Conservation (phyloP, 352 stramenopile genomes). For the Phytopythium mirpurense region DNA sequence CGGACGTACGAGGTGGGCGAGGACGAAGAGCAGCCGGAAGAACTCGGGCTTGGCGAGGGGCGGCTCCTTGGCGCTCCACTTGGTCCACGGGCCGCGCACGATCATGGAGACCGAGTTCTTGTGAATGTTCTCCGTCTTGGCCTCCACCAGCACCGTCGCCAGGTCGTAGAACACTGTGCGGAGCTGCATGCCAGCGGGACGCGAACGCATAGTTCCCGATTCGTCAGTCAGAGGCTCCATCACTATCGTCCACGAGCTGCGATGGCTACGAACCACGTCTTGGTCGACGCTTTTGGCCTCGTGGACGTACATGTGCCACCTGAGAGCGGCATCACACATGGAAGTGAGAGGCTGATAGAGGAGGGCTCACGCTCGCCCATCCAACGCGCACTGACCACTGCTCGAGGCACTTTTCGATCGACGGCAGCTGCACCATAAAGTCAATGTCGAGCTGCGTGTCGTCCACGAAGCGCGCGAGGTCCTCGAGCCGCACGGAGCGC, state of each 20-base stretch:
- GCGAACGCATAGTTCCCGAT: slow-evolving; percentile 1
- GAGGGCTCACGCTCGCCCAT: too few species aligned
- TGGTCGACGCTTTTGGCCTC: slow-evolving; percentile 38
- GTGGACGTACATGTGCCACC: slow-evolving; percentile 47
- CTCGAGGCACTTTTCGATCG: slow-evolving; percentile 73
- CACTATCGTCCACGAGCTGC: neutral
- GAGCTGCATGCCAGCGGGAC: slow-evolving; percentile 21
- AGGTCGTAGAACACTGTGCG: slow-evolving; percentile 66
- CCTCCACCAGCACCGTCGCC: slow-evolving; percentile 63
- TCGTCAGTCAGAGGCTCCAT: neutral
- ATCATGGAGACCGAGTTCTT: slow-evolving; percentile 82
- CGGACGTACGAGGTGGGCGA: slow-evolving; percentile 56
- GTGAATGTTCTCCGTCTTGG: slow-evolving; percentile 71
- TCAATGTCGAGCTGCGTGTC: slow-evolving; percentile 76
- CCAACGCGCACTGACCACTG: slow-evolving; percentile 36
- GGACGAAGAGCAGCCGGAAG: slow-evolving; percentile 61
- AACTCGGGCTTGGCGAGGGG: slow-evolving; percentile 56
- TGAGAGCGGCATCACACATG: slow-evolving; percentile 4
- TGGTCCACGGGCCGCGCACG: slow-evolving; percentile 57
- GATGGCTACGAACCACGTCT: slow-evolving; percentile 26
- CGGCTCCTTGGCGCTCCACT: slow-evolving; percentile 54
- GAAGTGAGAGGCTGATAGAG: neutral
- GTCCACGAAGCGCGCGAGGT: slow-evolving; percentile 63
- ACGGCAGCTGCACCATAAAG: slow-evolving; percentile 80
- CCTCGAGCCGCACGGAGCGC: slow-evolving; percentile 52